Base-by-base conservation (phyloP, 2,329 filamentous ascomycete genomes). In the Fusarium vanettenii region DNA sequence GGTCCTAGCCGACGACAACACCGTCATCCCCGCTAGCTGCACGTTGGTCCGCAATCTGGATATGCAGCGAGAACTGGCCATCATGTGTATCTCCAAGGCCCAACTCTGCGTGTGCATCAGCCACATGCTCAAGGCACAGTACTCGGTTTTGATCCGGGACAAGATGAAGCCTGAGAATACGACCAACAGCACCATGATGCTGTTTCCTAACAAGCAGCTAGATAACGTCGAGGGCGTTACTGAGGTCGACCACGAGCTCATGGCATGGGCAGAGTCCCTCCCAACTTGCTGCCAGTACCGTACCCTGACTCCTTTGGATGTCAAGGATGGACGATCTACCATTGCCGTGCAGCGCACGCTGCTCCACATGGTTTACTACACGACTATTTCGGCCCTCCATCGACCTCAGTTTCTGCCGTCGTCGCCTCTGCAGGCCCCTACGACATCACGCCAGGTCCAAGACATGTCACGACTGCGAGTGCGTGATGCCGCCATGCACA, bases 351-450 rank as follows among this genome's bases (percentile, higher is more conserved):
- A 98, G 81, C 90, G 94, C 57, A 94, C 94, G n/a, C 87, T 98
- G 22, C 86, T 98, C 39, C 95, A 97, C 82, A 97, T 98, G 93
- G 92, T 98, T 2, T 98, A 97, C 83, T 94, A 95, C 82, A 97
- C 96, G 2, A 97, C 95, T 1, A 89, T 97, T 20, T 98, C 95
- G 62, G 96, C 96, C 4, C 88, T 98, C 20, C 95, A 98, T 82
- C 92, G 96, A 33, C 96, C 96, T 3, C 95, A 97, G 75, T 96
- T 98, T 69, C 88, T 98, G 45, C 95, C 95, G 1, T 92, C 92
- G 0, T 91, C 91, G 14, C 91, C 92, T 1, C 81, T 81, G 69
- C 86, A 87, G 75, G 82, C 84, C 8, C 86, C 87, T 18, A 86
- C 85, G 73, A 86, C 86, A 18, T 90, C 90, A 39, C 89, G 90